A percentile compares a stretch with the other conserved stretches of the same genome.
Evolutionary conservation across 2,329 filamentous ascomycete genomes (phyloP).

Genomic region (Pseudogymnoascus sp.): DNA sequence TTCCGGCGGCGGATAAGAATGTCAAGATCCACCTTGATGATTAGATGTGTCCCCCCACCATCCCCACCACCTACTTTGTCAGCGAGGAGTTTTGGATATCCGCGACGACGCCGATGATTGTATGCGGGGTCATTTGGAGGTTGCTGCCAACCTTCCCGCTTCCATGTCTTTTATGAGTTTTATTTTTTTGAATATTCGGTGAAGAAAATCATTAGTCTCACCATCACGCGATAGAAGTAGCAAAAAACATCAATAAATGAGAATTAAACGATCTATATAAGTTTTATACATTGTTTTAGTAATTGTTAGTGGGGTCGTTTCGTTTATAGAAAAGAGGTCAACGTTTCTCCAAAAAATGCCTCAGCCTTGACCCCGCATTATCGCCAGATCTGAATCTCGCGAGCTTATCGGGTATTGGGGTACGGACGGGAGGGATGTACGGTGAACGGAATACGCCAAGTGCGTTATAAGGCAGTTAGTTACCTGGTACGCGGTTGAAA

Average conservation of each 20-base stretch:
- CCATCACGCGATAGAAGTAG: neutral
- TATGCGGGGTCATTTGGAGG: neutral
- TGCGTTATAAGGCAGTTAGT: too few species aligned
- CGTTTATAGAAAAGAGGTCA: neutral
- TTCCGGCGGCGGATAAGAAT: constrained; percentile 52
- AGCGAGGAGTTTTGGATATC: constrained; percentile 7
- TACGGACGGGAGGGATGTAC: neutral
- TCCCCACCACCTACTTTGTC: neutral
- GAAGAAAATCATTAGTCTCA: neutral
- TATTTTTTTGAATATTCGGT: neutral
- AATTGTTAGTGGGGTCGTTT: neutral
- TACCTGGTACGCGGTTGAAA: too few species aligned
- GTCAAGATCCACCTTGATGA: constrained; percentile 53
- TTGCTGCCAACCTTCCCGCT: neutral
- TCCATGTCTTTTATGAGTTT: neutral
- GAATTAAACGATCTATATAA: neutral
- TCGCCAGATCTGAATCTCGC: constrained; percentile 2
- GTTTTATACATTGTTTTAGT: neutral
- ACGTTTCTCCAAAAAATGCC: constrained; percentile 1
- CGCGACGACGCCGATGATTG: neutral
- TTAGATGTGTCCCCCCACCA: constrained; percentile 25
- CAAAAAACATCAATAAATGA: neutral
- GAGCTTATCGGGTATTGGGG: neutral
- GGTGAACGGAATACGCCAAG: neutral
- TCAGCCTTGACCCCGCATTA: constrained; percentile 3